Conservation (phyloP, 2,329 filamentous ascomycete genomes). For the Chalaropsis ovoidea region DNA sequence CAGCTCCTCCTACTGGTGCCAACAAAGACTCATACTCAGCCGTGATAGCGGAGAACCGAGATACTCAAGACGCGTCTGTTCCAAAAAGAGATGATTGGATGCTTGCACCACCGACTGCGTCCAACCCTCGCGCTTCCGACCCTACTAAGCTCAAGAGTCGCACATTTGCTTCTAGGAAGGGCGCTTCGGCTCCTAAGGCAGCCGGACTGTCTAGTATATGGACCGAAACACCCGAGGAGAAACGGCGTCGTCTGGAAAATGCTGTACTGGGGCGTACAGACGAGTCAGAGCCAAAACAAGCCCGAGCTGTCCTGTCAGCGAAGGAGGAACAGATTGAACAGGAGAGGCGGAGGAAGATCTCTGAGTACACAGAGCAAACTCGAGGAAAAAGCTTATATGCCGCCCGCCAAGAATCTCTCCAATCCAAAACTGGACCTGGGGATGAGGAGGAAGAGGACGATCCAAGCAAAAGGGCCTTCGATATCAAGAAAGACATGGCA, state of each 20-base stretch:
- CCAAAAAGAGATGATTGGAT: conserved; percentile 72
- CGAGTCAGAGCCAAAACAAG: conserved; percentile 31
- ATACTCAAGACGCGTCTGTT: conserved; percentile 30
- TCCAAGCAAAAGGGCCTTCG: conserved; percentile 78
- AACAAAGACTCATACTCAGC: conserved; percentile 42
- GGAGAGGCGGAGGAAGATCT: conserved; percentile 41
- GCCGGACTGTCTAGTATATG: conserved; percentile 57
- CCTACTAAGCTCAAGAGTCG: conserved; percentile 73
- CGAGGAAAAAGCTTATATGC: conserved; percentile 51
- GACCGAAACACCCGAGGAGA: conserved; percentile 87
- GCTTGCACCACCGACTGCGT: conserved; percentile 55
- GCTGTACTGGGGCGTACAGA: conserved; percentile 65
- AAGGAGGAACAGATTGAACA: conserved; percentile 47
- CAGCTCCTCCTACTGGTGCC: conserved; percentile 46
- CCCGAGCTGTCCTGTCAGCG: conserved; percentile 27
- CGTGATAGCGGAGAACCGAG: conserved; percentile 31
- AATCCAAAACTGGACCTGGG: conserved; percentile 17
- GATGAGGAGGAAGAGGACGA: conserved; percentile 64
- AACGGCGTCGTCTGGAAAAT: conserved; percentile 67
- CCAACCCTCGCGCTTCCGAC: conserved; percentile 54
- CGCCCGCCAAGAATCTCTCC: conserved; percentile 39
- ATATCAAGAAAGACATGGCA: conserved; percentile 88
- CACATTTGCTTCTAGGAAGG: conserved; percentile 64
- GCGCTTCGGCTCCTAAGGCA: conserved; percentile 29
- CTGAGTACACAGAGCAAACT: conserved; percentile 43